Evolutionary conservation across 2,329 filamentous ascomycete genomes (phyloP), one percentile per base, ranked within the genome.

Genomic region (Rugonectria rugulosa): DNA sequence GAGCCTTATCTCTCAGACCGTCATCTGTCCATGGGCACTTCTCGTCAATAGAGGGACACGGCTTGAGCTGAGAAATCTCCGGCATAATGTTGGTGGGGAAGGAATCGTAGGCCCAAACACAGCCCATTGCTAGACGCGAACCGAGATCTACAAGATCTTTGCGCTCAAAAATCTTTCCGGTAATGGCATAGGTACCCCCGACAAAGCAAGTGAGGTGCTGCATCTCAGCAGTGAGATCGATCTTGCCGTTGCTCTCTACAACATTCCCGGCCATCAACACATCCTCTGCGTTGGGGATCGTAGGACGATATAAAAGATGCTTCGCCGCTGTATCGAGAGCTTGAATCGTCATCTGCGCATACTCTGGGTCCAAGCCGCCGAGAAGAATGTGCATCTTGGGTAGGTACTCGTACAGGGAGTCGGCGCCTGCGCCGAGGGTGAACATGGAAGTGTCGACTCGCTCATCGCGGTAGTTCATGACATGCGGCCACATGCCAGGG

Each of bases 401-500:
- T 15, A 86, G 75, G 60, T 87, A 87, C 62, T 87, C 84, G 66
- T 86, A 87, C 4, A 81, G 67, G 6, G 79, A 82, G 64, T 82
- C 78, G 11, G 78, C 72, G 29, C 75, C 73, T 12, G 75, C 76
- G 27, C 79, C 79, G 14, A 82, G 69, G 7, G 75, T 78, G 54
- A 80, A 82, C 60, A 70, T 61, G 12, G 59, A 58, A 20, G 73
- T 72, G 2, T 68, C 59, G 43, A 74, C 75, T 67, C 67, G 80
- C 72, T 74, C 85, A 78, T 61, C 82, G 76, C 65, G 81, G 79
- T 67, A 86, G 72, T 91, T 86, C 47, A 92, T 73, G 51, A 76
- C 77, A 52, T 84, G 79, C 1, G 90, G 89, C 88, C 88, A 92
- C 72, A 93, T 77, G 3, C 90, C 90, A 3, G 89, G 89, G 8